Evolutionary conservation across 2,329 filamentous ascomycete species (phyloP).

Genomic region (Trichoderma sp.): DNA sequence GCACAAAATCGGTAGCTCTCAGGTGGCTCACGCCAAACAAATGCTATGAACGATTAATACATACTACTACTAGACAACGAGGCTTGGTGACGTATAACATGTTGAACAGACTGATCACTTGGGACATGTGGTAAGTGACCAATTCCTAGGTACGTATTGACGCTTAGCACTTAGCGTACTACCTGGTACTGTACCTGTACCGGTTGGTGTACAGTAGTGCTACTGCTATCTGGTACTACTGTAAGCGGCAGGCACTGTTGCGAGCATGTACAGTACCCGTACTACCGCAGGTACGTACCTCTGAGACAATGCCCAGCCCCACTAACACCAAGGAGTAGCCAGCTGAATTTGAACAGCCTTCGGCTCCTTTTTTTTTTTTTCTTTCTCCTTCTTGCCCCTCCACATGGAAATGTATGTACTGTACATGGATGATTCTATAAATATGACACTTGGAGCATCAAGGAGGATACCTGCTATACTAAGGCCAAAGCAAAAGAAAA

Average conservation of each 20-base stretch:
- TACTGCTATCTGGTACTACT: too few species aligned
- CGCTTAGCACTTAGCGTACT: too few species aligned
- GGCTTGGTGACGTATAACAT: neutral
- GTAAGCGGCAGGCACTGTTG: neutral
- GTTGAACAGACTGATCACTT: neutral
- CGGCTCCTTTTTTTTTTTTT: neutral
- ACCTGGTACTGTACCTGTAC: neutral
- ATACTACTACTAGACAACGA: neutral
- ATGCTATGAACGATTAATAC: neutral
- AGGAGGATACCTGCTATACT: neutral
- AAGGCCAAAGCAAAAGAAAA: neutral
- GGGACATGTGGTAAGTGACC: neutral
- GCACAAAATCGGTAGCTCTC: neutral
- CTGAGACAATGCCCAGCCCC: neutral
- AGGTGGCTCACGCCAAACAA: constrained; percentile 8
- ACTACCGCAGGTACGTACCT: neutral
- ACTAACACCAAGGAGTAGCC: neutral
- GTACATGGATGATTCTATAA: neutral
- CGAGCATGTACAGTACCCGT: neutral
- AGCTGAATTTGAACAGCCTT: neutral
- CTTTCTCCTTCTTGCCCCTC: too few species aligned
- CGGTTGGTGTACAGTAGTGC: neutral
- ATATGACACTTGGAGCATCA: neutral
- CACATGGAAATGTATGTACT: neutral
- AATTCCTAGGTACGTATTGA: neutral